Conservation (phyloP, 257 asterid species). For the Solanum peruvianum region DNA sequence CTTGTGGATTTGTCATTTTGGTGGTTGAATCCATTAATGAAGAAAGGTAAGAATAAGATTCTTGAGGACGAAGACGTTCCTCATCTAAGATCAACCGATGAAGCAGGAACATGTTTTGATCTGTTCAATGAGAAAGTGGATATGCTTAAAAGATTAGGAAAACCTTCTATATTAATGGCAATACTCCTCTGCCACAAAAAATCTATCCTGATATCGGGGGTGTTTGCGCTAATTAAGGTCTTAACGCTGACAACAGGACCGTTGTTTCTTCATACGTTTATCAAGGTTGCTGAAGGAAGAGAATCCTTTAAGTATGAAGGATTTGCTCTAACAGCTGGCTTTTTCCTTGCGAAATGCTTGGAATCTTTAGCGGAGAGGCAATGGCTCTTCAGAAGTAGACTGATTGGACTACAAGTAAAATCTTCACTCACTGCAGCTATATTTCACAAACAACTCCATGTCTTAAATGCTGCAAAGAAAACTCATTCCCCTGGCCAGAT, state of each 20-base stretch:
- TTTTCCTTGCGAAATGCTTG: conserved; percentile 47
- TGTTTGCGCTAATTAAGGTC: not conserved
- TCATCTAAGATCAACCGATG: not conserved
- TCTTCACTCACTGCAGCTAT: conserved; percentile 58
- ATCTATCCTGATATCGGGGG: not conserved
- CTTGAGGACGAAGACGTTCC: not conserved
- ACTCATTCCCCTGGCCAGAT: conserved; percentile 76
- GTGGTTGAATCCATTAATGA: conserved; percentile 14
- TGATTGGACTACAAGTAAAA: conserved; percentile 51
- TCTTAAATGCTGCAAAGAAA: conserved; percentile 56
- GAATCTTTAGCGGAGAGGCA: conserved; percentile 77
- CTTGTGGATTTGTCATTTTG: not conserved
- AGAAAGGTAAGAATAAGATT: not conserved
- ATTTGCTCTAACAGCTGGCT: conserved; percentile 31
- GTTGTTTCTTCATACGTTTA: not conserved
- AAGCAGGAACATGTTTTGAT: not conserved
- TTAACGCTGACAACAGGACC: conserved; percentile 1
- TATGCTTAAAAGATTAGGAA: not conserved
- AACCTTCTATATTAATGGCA: not conserved
- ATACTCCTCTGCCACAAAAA: not conserved
- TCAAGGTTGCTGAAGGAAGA: conserved; percentile 4
- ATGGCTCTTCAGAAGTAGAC: conserved; percentile 61
- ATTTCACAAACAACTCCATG: conserved; percentile 51
- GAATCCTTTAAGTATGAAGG: conserved; percentile 12
- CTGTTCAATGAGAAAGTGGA: not conserved